Conservation (phyloP, 2,329 filamentous ascomycete species). For the Ophiostoma sp. region DNA sequence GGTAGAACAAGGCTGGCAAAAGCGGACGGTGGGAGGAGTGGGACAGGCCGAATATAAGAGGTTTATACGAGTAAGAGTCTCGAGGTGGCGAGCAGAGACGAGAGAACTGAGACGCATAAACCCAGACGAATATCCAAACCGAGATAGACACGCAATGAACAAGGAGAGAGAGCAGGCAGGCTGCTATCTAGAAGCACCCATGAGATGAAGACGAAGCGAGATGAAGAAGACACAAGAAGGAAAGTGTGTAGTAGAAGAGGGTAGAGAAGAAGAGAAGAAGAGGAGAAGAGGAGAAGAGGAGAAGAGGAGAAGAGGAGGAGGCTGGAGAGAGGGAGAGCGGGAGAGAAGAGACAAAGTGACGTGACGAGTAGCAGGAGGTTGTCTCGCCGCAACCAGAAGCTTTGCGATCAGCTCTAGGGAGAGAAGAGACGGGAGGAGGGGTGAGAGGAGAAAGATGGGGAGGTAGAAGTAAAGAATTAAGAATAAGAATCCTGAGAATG, state of each 20-base stretch:
- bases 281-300: not conserved
- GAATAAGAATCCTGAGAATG: not conserved
- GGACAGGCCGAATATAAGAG: not conserved
- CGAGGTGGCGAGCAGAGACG: not conserved
- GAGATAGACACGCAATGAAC: not conserved
- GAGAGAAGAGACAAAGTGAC: not conserved
- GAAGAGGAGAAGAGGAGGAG: not conserved
- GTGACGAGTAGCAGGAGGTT: constrained; percentile 7
- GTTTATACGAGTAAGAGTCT: not conserved
- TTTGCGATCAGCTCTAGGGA: constrained; percentile 15
- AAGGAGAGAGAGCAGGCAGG: not conserved
- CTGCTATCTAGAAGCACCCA: not conserved
- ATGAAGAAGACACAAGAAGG: no score
- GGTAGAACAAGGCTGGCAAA: constrained; percentile 9
- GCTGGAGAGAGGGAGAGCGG: not conserved
- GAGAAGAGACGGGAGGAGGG: not conserved
- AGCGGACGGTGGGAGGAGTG: not conserved
- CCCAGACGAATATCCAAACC: not conserved
- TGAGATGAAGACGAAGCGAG: not conserved
- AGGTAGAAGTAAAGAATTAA: not conserved
- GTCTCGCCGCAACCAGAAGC: constrained; percentile 13
- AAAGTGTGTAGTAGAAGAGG: not conserved
- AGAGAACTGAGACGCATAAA: not conserved
- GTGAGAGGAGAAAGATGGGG: constrained; percentile 15
- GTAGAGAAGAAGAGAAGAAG: no score